Evolutionary conservation across 768 basidiomycete species (phyloP).

Genomic region (Kwoniella mangroviensis): DNA sequence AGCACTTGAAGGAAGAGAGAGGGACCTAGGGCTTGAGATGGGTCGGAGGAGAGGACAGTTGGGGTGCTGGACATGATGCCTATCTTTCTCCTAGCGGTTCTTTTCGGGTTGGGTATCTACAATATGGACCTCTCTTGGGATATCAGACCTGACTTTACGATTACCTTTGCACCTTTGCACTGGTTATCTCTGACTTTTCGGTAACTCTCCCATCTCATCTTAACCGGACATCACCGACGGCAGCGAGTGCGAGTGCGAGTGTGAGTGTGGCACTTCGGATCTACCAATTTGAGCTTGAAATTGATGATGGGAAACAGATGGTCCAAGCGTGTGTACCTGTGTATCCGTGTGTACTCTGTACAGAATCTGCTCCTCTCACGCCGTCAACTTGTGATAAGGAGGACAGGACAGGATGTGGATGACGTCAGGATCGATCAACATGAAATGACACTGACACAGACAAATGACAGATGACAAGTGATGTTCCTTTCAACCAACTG

Average conservation of each 20-base stretch:
- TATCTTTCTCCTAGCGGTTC: not conserved
- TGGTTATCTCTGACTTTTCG: not conserved
- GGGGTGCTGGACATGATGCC: not conserved
- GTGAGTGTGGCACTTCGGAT: not conserved
- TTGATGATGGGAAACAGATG: not conserved
- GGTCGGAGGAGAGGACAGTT: not conserved
- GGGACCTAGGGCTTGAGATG: slow-evolving; percentile 28
- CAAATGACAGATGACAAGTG: too few relatives aligned
- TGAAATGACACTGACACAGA: too few relatives aligned
- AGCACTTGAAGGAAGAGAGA: slow-evolving; percentile 41
- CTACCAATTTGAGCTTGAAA: not conserved
- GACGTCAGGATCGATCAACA: not conserved
- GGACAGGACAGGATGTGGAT: not conserved
- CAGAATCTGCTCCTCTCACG: not conserved
- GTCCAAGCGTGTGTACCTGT: not conserved
- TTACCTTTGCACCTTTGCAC: too few relatives aligned
- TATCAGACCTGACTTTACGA: too few relatives aligned
- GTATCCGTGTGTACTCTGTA: not conserved
- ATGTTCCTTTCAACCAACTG: too few relatives aligned
- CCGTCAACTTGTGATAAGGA: not conserved
- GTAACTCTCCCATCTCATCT: not conserved
- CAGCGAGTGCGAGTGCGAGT: too few relatives aligned
- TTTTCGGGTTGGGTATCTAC: too few relatives aligned
- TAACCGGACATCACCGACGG: not conserved
- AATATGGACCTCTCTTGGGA: too few relatives aligned